Percentiles rank a stretch among this genome's conserved stretches.
These are phyloP conservation scores for Aspergillus floridensis DNA, from an alignment of 2,329 filamentous ascomycete species.

Conservation along the genomic window DNA sequence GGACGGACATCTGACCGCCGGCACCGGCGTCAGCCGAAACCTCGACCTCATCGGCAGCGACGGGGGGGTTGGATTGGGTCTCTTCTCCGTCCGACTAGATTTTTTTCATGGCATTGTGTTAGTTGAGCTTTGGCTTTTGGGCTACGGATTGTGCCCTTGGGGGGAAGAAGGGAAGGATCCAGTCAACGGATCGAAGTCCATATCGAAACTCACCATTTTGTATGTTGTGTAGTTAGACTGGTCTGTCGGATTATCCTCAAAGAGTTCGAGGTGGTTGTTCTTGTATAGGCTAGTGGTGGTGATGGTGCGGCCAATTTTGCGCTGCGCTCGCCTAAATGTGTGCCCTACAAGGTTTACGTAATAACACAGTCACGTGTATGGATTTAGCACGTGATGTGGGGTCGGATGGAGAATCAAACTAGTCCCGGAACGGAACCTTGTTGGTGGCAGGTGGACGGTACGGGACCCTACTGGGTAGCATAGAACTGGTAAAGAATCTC, in stretches of 20 bases:
- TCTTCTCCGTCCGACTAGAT: constrained; percentile 99
- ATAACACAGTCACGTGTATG: constrained; percentile 1
- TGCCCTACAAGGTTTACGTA: constrained; percentile 21
- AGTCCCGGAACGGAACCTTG: background rate
- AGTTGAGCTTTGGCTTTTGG: constrained; percentile 10
- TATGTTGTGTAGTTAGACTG: constrained; percentile 32
- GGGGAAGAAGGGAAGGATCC: too few species aligned
- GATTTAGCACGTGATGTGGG: background rate
- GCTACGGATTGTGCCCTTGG: background rate
- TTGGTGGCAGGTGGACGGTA: too few species aligned
- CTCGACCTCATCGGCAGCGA: constrained; percentile 82
- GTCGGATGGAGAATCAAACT: background rate
- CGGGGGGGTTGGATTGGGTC: constrained; percentile 69
- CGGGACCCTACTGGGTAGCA: too few species aligned
- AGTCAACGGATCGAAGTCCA: background rate
- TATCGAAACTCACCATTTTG: constrained; percentile 45
- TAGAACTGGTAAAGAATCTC: background rate
- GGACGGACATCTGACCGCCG: constrained; percentile 78
- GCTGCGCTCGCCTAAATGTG: constrained; percentile 30
- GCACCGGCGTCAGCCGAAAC: constrained; percentile 83
- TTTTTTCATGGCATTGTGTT: constrained; percentile 9
- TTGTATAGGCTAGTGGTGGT: constrained; percentile 25
- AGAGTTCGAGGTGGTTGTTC: constrained; percentile 40
- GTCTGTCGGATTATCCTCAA: constrained; percentile 54
- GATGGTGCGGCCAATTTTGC: constrained; percentile 23